Conservation (phyloP, 176 grass and related monocot species). For the Carex littledalei region DNA sequence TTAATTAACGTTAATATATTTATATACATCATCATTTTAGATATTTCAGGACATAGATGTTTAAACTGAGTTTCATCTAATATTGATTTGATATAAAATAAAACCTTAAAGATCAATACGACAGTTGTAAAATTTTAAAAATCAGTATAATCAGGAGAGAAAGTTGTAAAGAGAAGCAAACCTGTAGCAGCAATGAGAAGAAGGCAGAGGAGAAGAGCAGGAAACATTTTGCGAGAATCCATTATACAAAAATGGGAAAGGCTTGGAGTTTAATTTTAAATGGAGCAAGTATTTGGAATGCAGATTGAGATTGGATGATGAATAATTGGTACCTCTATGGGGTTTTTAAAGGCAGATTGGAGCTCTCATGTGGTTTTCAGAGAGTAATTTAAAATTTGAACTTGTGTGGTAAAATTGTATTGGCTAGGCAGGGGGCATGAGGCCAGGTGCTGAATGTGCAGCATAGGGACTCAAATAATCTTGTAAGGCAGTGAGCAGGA, state of each 20-base stretch:
- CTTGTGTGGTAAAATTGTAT: background rate
- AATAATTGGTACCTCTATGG: background rate
- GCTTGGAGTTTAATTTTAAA: background rate
- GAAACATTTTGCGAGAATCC: slow-evolving; percentile 31
- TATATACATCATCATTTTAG: too few species aligned
- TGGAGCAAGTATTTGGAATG: background rate
- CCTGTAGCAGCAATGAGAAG: slow-evolving; percentile 43
- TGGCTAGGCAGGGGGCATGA: background rate
- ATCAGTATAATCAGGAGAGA: background rate
- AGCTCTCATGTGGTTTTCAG: background rate
- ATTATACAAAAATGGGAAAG: background rate
- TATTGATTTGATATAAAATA: too few species aligned
- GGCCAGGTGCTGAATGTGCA: too few species aligned
- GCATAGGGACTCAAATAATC: too few species aligned
- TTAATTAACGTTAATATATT: too few species aligned
- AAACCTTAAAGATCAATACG: too few species aligned
- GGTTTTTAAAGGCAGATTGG: slow-evolving; percentile 16
- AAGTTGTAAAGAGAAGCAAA: background rate
- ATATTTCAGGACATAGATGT: too few species aligned
- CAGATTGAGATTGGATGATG: background rate
- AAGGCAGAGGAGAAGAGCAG: slow-evolving; percentile 29
- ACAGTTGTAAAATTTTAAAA: too few species aligned
- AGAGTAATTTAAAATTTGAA: background rate
- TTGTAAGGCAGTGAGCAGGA: too few species aligned
- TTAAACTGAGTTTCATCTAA: too few species aligned